Evolutionary conservation across 306 rosid genomes (phyloP).

Genomic region (Neltuma alba): DNA sequence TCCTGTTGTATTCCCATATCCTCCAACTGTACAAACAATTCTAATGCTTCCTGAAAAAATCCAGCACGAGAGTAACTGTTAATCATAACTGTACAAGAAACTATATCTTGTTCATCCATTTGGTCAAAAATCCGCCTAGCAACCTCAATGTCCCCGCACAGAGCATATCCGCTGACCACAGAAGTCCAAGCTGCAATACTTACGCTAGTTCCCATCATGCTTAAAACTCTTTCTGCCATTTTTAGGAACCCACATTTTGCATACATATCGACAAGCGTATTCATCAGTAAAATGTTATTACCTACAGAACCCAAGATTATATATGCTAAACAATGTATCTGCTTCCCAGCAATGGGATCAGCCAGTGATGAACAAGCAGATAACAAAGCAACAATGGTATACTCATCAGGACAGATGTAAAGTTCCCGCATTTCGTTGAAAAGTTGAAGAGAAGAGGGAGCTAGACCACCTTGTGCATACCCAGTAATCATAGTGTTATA

Average conservation of each 20-base stretch:
- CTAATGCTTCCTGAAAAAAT: slow-evolving; percentile 45
- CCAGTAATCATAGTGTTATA: slow-evolving; percentile 50
- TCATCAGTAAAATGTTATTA: slow-evolving; percentile 36
- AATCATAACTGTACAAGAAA: slow-evolving; percentile 54
- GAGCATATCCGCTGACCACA: slow-evolving; percentile 46
- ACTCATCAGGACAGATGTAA: slow-evolving; percentile 40
- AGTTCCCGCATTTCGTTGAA: slow-evolving; percentile 39
- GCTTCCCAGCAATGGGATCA: slow-evolving; percentile 38
- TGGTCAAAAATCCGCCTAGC: slow-evolving; percentile 45
- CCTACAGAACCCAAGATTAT: slow-evolving; percentile 30
- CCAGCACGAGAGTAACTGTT: slow-evolving; percentile 45
- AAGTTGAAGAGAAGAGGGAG: slow-evolving; percentile 17
- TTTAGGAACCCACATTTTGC: slow-evolving; percentile 48
- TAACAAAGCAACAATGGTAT: slow-evolving; percentile 48
- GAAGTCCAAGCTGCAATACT: slow-evolving; percentile 49
- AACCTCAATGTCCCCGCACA: slow-evolving; percentile 41
- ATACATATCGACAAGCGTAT: slow-evolving; percentile 51
- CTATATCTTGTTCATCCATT: slow-evolving; percentile 42
- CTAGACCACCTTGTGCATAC: slow-evolving; percentile 39
- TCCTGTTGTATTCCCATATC: slow-evolving; percentile 42
- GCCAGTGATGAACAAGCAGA: slow-evolving; percentile 40
- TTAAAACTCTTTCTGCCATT: slow-evolving; percentile 42
- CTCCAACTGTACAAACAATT: slow-evolving; percentile 47
- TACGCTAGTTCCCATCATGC: slow-evolving; percentile 19
- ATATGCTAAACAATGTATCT: slow-evolving; percentile 47